A percentile compares a stretch with the other conserved stretches of the same genome.
These are phyloP conservation scores for Macroventuria anomochaeta DNA, from an alignment of 2,329 filamentous ascomycete species.

Conservation along the genomic window DNA sequence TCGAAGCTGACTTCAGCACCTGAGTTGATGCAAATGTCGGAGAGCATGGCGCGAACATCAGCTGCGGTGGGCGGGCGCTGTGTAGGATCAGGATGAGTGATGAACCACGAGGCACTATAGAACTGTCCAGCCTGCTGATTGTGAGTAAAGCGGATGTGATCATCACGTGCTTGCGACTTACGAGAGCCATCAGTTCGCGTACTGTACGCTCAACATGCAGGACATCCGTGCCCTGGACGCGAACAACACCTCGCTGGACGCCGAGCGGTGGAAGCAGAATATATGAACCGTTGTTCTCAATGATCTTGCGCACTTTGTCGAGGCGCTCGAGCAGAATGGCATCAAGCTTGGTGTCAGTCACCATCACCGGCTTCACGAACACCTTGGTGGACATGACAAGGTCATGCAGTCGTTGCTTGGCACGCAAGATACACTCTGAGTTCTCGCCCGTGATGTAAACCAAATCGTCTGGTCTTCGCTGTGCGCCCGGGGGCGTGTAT, in stretches of 20 bases:
- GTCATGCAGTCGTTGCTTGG: slow-evolving; percentile 91
- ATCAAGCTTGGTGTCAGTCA: slow-evolving; percentile 92
- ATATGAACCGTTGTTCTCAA: slow-evolving; percentile 94
- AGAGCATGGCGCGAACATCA: slow-evolving; percentile 88
- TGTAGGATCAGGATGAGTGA: slow-evolving; percentile 75
- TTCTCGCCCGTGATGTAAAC: slow-evolving; percentile 95
- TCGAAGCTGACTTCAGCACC: slow-evolving; percentile 95
- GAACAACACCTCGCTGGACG: slow-evolving; percentile 80
- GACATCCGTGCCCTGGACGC: slow-evolving; percentile 91
- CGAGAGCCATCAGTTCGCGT: slow-evolving; percentile 91
- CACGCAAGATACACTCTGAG: slow-evolving; percentile 80
- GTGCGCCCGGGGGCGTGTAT: slow-evolving; percentile 83
- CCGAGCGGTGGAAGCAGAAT: slow-evolving; percentile 90
- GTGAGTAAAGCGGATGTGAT: slow-evolving; percentile 25
- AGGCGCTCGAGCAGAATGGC: slow-evolving; percentile 88
- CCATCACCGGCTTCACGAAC: slow-evolving; percentile 85
- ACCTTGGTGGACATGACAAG: slow-evolving; percentile 78
- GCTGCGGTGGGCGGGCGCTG: slow-evolving; percentile 66
- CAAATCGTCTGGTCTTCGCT: slow-evolving; percentile 82
- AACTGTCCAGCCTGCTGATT: slow-evolving; percentile 82
- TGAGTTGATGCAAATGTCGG: slow-evolving; percentile 94
- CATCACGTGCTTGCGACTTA: slow-evolving; percentile 54
- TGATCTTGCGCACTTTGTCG: slow-evolving; percentile 97
- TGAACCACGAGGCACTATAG: slow-evolving; percentile 96
- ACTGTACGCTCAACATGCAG: slow-evolving; percentile 94